Evolutionary conservation across 2,329 filamentous ascomycete species (phyloP), one percentile per base, ranked within the genome.

Genomic region (Bimuria novae-zelandiae): DNA sequence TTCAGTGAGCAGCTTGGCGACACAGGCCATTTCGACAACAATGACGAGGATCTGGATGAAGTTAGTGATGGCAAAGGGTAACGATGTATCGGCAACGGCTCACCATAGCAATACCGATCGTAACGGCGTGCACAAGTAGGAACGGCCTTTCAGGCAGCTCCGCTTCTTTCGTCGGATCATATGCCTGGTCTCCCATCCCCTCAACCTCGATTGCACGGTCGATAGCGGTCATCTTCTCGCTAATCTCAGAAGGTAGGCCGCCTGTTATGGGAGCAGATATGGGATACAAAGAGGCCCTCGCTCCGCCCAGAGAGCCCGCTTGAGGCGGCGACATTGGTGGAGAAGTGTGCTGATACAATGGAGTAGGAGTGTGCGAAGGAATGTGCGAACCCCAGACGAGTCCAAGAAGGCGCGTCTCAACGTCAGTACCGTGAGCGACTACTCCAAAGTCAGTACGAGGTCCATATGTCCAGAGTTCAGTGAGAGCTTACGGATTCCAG

Each of bases 371-470:
- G 37, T 61, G 51, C 5, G 56, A 46, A 7, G 64, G 59, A 21
- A 65, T 61, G 12, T 62, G 59, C 14, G 61, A 60, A 6, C 60
- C 64, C 64, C 61, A 65, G n/a, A 67, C 60, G 12, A 65, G 47
- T 7, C 60, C 59, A 32, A 65, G 54, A 30, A 92, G 79, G 71
- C 91, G 87, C 2, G 82, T 82, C 73, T 92, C 88, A 55, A 92
- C 90, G 21, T 81, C 80, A 67, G 86, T 86, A 41, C 88, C 89
- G 51, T 89, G 80, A 52, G 82, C 76, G 7, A 91, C 43, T 46
- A 17, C n/a, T 2, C 5, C 12, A 25, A 22, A 12, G 8, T 46
- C 16, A 46, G 30, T 29, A 22, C 7, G 12, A 10, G 2, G 8
- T 32, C 14, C 5, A 22, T 14, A 16, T 23, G 5, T 22, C 2